Evolutionary conservation across 140 eudicot genomes (phyloP), one percentile per base, ranked within the genome.

Genomic region (Erigeron philadelphicus): DNA sequence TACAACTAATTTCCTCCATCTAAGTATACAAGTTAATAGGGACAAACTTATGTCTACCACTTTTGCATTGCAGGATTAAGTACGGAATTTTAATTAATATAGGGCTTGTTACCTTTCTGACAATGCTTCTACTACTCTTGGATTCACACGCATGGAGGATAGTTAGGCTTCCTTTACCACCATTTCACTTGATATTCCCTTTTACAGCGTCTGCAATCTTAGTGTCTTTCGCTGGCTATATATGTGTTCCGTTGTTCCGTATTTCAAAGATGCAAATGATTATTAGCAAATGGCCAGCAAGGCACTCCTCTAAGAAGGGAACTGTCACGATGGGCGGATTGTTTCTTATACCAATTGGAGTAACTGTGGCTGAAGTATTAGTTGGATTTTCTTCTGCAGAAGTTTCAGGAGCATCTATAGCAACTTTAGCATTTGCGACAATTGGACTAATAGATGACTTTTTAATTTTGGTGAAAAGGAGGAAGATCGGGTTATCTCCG

Each of bases 311-410:
- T 18, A 86, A 86, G 73, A 84, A 79, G 67, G 86, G 96, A 62
- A 92, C 93, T 50, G 87, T 95, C 17, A 92, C 96, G 35, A 84
- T 88, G 94, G 98, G 98, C 19, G 96, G 98, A 59, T 44, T 92
- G 75, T 92, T 84, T 74, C 87, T 92, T 71, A 79, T 92, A 43
- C 98, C 96, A 10, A 80, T 86, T 57, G 98, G 98, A 21, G 78
- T 84, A 46, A 72, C 73, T 47, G 93, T 92, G 69, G 96, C 96
- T 0, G 87, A 86, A 78, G 75, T 82, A 40, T 70, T 83, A 64
- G 84, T 85, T 41, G 91, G 91, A 13, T 87, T 85, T 78, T 82
- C 96, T 71, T 88, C 96, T 61, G 53, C 54, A 64, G 98, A 88
- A 78, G 92, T 92, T 81, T 76, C 81, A 6, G 95, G 84, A 54